A percentile compares a stretch with the other conserved stretches of the same genome.
Evolutionary conservation across 495 filamentous ascomycete species (phyloP).

Genomic region (Beverwykella pulmonaria): DNA sequence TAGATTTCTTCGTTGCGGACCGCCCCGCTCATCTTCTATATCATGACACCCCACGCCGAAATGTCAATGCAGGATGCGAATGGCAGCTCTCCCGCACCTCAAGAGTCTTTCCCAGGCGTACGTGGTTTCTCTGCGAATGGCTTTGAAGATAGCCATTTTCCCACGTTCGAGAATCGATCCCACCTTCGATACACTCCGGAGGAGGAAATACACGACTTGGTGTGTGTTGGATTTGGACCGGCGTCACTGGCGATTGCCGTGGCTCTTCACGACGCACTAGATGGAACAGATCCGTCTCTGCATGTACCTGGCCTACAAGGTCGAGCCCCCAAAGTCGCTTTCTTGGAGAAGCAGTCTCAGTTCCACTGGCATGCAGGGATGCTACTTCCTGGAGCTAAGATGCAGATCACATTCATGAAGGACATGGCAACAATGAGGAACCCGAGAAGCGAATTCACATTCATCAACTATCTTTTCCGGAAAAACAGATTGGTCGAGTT

Average conservation of each 20-base stretch:
- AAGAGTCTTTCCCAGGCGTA: constrained; percentile 10
- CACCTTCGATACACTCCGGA: constrained; percentile 46
- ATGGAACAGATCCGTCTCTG: constrained; percentile 26
- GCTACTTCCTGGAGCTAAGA: constrained; percentile 87
- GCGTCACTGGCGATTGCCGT: constrained; percentile 92
- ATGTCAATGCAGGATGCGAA: constrained; percentile 3
- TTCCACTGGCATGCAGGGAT: constrained; percentile 96
- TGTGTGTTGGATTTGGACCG: constrained; percentile 93
- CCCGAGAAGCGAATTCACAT: constrained; percentile 89
- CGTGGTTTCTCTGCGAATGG: background rate
- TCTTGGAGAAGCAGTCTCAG: constrained; percentile 78
- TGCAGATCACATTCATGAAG: constrained; percentile 99
- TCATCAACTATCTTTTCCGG: constrained; percentile 86
- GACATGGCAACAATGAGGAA: constrained; percentile 88
- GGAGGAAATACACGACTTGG: constrained; percentile 72
- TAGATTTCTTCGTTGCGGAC: background rate
- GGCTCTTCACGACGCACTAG: constrained; percentile 73
- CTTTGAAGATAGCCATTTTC: constrained; percentile 1
- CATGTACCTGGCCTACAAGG: constrained; percentile 33
- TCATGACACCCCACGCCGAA: constrained; percentile 36
- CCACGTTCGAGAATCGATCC: constrained; percentile 21
- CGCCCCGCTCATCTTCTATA: background rate
- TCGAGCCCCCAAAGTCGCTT: constrained; percentile 68
- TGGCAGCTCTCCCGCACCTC: background rate
- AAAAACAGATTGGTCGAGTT: constrained; percentile 82